Percentiles rank a stretch among this genome's conserved stretches.
phyloP scores from a whole-genome alignment of 2,329 filamentous ascomycete species.

The Colletotrichum spinosum region DNA sequence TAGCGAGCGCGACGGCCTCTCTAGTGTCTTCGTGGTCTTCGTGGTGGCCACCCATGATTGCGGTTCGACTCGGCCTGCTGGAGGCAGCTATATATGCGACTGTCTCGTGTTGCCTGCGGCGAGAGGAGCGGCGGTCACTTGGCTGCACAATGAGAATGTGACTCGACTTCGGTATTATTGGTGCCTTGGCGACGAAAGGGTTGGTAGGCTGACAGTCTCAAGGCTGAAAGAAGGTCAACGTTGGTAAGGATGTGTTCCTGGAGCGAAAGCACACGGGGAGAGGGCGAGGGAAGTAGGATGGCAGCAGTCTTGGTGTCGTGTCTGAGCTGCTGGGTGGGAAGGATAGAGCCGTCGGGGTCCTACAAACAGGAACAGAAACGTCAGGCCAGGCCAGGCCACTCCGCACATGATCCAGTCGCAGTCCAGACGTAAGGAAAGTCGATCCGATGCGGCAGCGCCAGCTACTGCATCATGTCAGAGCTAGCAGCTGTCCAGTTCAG shows the following conservation, averaged over 20 bases:
- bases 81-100: slow-evolving; percentile 7
- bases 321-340: slow-evolving; percentile 17
- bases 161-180: slow-evolving; percentile 18
- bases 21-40: slow-evolving; percentile 23
- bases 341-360: not conserved
- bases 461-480: slow-evolving; percentile 31
- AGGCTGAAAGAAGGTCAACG: slow-evolving; percentile 17
- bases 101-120: slow-evolving; percentile 4
- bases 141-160: slow-evolving; percentile 18
- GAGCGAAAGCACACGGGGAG: slow-evolving; percentile 2
- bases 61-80: not conserved
- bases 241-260: slow-evolving; percentile 12
- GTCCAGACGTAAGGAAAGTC: slow-evolving; percentile 26
- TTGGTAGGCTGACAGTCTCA: slow-evolving; percentile 34
- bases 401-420: slow-evolving; percentile 41
- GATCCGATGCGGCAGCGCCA: not conserved
- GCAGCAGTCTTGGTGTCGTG: slow-evolving; percentile 17
- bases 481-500: not conserved
- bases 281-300: slow-evolving; percentile 3
- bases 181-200: slow-evolving; percentile 32
- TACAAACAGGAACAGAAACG: not conserved
- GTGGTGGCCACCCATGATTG: slow-evolving; percentile 13
- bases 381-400: slow-evolving; percentile 39
- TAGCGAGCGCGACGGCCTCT: slow-evolving; percentile 44
- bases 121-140: slow-evolving; percentile 22